Base-by-base conservation (phyloP, 2,329 filamentous ascomycete genomes). In the Harringtonia aguacate region DNA sequence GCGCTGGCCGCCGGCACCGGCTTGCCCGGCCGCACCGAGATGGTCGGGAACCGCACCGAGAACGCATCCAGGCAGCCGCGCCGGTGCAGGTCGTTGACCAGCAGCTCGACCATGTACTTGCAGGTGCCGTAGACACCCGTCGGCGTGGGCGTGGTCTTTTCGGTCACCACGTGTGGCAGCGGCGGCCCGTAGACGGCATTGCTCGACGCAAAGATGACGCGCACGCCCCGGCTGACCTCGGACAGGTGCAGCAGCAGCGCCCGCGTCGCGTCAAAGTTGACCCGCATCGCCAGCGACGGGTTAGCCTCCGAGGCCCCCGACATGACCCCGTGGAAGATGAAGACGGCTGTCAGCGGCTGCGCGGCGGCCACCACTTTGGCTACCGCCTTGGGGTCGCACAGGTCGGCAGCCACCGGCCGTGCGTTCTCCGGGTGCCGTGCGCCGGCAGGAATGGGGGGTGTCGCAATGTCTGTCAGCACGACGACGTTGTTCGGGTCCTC, bases 291-390 rank as follows among this genome's bases (percentile, higher is more conserved):
- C 2, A 79, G 63, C 41, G 75, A 72, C 49, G 74, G 76, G 59
- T 80, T 69, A 35, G 73, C 72, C 59, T 81, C 77, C 15, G 75
- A 73, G 7, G 75, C 76, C 13, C 72, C 71, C 0, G 77, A 81
- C 78, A 82, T 81, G 64, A 81, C 79, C 49, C 78, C 78, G 58
- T 82, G 78, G 57, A 82, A 75, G 52, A 79, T 65, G 60, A 77
- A 81, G 46, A 73, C 66, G 38, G 72, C 70, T 47, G 70, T 64
- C 4, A 77, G 61, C 1, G 69, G 67, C 22, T 62, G 59, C 17
- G 68, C 65, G 4, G 63, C 62, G 1, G 57, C 56, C 14, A 75
- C 64, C 2, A 80, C 65, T 14, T 48, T 33, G 34, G 52, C 36
- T 10, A 67, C 48, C 49, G 63, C 64, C 17, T 47, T 43, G 0